Conservation (phyloP, 2,329 filamentous ascomycete species). For the Periconia macrospinosa region DNA sequence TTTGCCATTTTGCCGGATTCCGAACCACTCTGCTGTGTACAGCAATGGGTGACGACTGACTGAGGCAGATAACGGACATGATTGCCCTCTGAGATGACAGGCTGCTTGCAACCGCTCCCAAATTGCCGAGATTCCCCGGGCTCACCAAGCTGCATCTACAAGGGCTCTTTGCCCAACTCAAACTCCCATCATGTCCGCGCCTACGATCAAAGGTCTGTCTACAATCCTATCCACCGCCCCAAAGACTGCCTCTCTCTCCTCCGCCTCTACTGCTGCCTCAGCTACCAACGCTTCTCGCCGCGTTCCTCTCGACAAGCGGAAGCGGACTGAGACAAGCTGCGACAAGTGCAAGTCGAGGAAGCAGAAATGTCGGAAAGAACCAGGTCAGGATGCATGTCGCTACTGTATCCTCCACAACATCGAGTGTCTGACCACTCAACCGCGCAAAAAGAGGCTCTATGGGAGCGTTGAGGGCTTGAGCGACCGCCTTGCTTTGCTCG, state of each 20-base stretch:
- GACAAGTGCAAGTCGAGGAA: constrained; percentile 53
- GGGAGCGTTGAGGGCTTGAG: constrained; percentile 48
- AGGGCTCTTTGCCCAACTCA: background rate
- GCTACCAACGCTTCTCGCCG: constrained; percentile 25
- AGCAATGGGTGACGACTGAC: too few relatives aligned
- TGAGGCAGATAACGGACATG: too few relatives aligned
- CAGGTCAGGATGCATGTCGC: constrained; percentile 43
- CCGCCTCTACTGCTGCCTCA: background rate
- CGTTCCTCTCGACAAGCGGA: constrained; percentile 49
- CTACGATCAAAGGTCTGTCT: background rate
- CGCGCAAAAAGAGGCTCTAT: constrained; percentile 50
- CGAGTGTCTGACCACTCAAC: constrained; percentile 48
- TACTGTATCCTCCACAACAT: constrained; percentile 48
- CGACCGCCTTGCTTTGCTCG: constrained; percentile 45
- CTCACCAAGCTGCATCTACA: background rate
- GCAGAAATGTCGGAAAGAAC: constrained; percentile 48
- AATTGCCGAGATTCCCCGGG: background rate
- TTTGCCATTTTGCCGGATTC: background rate
- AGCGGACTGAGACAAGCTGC: constrained; percentile 50
- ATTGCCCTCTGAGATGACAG: background rate
- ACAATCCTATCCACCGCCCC: background rate
- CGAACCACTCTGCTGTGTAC: too few relatives aligned
- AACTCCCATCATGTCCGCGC: background rate
- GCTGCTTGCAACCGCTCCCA: background rate
- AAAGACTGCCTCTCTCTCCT: background rate